These are phyloP conservation scores for Bretschneidera sinensis DNA, from an alignment of 345 rosid genomes.

Conservation along the genomic window DNA sequence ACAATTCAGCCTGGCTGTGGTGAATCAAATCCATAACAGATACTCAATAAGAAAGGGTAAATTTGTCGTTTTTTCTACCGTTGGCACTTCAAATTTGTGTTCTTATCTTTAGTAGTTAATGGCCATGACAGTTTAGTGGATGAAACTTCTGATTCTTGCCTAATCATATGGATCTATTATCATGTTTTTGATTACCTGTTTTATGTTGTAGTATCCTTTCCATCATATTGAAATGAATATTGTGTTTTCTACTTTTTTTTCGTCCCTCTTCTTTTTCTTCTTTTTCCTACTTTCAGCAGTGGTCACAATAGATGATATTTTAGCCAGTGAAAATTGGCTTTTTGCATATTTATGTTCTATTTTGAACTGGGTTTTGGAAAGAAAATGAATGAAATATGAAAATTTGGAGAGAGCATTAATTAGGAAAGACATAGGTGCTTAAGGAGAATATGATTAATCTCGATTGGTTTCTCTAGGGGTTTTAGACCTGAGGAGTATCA, in stretches of 20 bases:
- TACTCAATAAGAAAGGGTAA: slow-evolving; percentile 82
- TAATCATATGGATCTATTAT: not conserved
- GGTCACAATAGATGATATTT: not conserved
- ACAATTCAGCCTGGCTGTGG: slow-evolving; percentile 78
- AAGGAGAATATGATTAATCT: no score
- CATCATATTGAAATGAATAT: no score
- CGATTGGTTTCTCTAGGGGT: no score
- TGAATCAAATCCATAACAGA: slow-evolving; percentile 64
- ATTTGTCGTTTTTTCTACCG: not conserved
- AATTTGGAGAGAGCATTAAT: no score
- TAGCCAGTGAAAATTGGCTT: not conserved
- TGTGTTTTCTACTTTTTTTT: no score
- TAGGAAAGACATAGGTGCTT: no score
- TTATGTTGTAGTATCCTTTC: not conserved
- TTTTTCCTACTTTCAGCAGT: no score
- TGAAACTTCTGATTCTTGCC: not conserved
- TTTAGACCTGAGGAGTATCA: no score
- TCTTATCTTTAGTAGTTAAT: not conserved
- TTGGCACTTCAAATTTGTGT: not conserved
- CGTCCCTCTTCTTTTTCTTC: no score
- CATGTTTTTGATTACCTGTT: not conserved
- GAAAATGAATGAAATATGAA: no score
- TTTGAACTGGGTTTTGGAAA: no score
- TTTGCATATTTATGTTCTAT: no score
- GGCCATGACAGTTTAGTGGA: not conserved